These are phyloP conservation scores for Trametes pubescens DNA, from an alignment of 1,284 basidiomycete species.

Conservation along the genomic window DNA sequence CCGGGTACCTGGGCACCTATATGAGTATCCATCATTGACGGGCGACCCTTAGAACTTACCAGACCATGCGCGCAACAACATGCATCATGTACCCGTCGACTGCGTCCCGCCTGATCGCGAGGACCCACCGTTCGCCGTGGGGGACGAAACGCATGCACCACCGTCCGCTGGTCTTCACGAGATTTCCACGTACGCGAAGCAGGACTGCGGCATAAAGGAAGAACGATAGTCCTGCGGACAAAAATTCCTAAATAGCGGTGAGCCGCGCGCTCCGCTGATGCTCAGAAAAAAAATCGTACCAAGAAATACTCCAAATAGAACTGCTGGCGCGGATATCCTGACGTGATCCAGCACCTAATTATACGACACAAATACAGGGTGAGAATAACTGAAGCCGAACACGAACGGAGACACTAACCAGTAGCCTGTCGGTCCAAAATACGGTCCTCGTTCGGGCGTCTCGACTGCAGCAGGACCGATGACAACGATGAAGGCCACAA, in stretches of 20 bases:
- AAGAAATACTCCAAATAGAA: constrained; percentile 57
- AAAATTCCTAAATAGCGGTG: constrained; percentile 43
- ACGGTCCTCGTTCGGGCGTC: constrained; percentile 45
- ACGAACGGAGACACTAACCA: constrained; percentile 42
- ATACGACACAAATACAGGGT: neutral
- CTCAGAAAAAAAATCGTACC: constrained; percentile 35
- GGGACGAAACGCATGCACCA: constrained; percentile 47
- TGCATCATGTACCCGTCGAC: constrained; percentile 47
- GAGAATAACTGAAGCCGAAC: neutral
- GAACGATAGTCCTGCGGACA: constrained; percentile 45
- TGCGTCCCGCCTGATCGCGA: constrained; percentile 46
- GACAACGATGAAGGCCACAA: constrained; percentile 44
- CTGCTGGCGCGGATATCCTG: constrained; percentile 50
- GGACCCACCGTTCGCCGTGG: constrained; percentile 45
- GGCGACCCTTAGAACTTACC: constrained; percentile 34
- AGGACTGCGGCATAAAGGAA: constrained; percentile 47
- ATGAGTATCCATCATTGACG: neutral
- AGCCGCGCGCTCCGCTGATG: neutral
- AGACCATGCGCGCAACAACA: constrained; percentile 46
- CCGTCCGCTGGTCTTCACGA: constrained; percentile 40
- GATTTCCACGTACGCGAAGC: constrained; percentile 51
- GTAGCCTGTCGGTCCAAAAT: constrained; percentile 53
- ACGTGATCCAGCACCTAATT: constrained; percentile 57
- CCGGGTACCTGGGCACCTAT: constrained; percentile 26
- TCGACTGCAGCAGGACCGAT: constrained; percentile 50